Evolutionary conservation across 2,329 filamentous ascomycete genomes (phyloP).

Genomic region (Fusarium sp.): DNA sequence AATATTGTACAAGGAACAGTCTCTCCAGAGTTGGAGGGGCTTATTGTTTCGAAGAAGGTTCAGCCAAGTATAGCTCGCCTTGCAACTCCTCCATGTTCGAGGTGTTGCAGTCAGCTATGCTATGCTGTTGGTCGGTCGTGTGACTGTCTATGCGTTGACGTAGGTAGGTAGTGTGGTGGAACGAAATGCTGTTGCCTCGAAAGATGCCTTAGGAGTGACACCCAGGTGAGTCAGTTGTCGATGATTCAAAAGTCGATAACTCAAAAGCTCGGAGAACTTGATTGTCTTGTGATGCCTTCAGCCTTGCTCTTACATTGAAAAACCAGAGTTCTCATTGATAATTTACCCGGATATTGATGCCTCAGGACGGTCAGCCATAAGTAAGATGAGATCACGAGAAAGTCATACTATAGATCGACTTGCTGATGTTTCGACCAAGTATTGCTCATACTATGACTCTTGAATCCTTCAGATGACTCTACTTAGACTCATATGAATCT

Average conservation of each 20-base stretch:
- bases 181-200: not conserved
- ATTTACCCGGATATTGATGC: constrained; percentile 43
- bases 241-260: not conserved
- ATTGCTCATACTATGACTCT: constrained; percentile 33
- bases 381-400: constrained; percentile 4
- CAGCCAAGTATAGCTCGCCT: constrained; percentile 6
- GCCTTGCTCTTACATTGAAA: constrained; percentile 29
- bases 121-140: constrained; percentile 6
- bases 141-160: constrained; percentile 4
- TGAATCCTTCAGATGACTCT: constrained; percentile 37
- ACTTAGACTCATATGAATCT: constrained; percentile 4
- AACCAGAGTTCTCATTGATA: constrained; percentile 15
- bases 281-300: constrained; percentile 34
- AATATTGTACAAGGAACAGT: constrained; percentile 23
- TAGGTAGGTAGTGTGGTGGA: not conserved
- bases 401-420: constrained; percentile 4
- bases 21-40: not conserved
- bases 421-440: not conserved
- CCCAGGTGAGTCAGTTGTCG: constrained; percentile 4
- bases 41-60: constrained; percentile 6
- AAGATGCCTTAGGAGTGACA: not conserved
- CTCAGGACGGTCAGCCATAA: constrained; percentile 36
- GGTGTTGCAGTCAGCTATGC: constrained; percentile 6
- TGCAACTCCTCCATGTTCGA: constrained; percentile 25
- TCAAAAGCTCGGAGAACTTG: not conserved